phyloP scores from a whole-genome alignment of 2,329 filamentous ascomycete genomes.

The Exophiala dermatitidis region DNA sequence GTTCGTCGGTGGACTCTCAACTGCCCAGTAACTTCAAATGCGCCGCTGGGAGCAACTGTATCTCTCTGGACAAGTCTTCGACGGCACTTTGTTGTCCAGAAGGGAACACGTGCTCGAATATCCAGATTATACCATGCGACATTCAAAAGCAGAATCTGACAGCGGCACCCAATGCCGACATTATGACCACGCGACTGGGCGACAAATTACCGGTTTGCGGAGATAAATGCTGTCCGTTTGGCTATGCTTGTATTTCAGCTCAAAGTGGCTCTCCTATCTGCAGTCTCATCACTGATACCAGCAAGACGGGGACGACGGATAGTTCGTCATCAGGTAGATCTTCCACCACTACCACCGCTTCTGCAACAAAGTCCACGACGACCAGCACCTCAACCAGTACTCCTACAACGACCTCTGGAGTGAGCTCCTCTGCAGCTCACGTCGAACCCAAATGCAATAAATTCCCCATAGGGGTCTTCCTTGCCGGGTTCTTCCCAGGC shows the following conservation, averaged over 20 bases:
- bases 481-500: slow-evolving; percentile 43
- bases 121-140: slow-evolving; percentile 40
- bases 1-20: slow-evolving; percentile 33
- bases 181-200: slow-evolving; percentile 39
- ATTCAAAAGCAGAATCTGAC: slow-evolving; percentile 38
- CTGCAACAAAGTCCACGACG: slow-evolving; percentile 15
- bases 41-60: slow-evolving; percentile 35
- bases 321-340: slow-evolving; percentile 20
- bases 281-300: slow-evolving; percentile 18
- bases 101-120: slow-evolving; percentile 36
- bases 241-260: slow-evolving; percentile 37
- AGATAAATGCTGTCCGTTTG: slow-evolving; percentile 41
- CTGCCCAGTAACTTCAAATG: slow-evolving; percentile 42
- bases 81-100: slow-evolving; percentile 44
- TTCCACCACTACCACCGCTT: slow-evolving; percentile 11
- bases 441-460: slow-evolving; percentile 30
- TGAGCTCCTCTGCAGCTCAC: slow-evolving; percentile 24
- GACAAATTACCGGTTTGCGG: slow-evolving; percentile 38
- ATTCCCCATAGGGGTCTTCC: slow-evolving; percentile 38
- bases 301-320: slow-evolving; percentile 24
- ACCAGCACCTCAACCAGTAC: slow-evolving; percentile 19
- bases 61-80: slow-evolving; percentile 37
- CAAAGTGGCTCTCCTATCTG: slow-evolving; percentile 10
- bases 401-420: slow-evolving; percentile 18
- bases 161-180: slow-evolving; percentile 31